These are phyloP conservation scores for Pulveroboletus ravenelii DNA, from an alignment of 768 basidiomycete genomes.

Conservation along the genomic window DNA sequence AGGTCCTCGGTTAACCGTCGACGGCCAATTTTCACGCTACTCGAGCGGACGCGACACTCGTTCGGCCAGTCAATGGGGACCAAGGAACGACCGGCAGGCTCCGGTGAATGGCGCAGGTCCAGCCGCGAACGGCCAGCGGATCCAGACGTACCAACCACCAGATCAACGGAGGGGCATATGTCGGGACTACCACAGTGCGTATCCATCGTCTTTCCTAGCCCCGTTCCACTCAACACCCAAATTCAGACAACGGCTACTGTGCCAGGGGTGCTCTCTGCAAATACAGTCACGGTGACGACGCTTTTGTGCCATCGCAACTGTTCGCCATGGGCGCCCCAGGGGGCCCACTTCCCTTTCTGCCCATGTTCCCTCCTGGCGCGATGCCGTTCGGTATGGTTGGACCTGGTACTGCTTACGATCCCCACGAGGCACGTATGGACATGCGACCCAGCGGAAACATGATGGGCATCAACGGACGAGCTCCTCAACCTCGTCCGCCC, in stretches of 20 bases:
- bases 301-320: constrained; percentile 67
- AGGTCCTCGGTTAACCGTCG: constrained; percentile 61
- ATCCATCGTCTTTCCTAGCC: constrained; percentile 1
- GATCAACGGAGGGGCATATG: constrained; percentile 77
- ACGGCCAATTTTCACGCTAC: constrained; percentile 66
- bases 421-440: constrained; percentile 76
- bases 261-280: constrained; percentile 85
- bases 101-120: constrained; percentile 24
- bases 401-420: constrained; percentile 60
- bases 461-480: constrained; percentile 29
- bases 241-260: constrained; percentile 84
- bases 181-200: constrained; percentile 90
- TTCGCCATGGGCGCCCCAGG: constrained; percentile 51
- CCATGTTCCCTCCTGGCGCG: constrained; percentile 57
- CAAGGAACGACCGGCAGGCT: constrained; percentile 29
- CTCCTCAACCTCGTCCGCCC: constrained; percentile 48
- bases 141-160: constrained; percentile 62
- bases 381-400: constrained; percentile 52
- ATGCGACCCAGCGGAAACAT: constrained; percentile 52
- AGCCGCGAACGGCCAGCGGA: constrained; percentile 41
- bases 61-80: constrained; percentile 41
- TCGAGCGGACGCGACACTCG: constrained; percentile 38
- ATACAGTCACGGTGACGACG: constrained; percentile 89
- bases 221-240: constrained; percentile 9
- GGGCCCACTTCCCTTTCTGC: constrained; percentile 54